Conservation (phyloP, 129 eudicot genomes). For the Solidago caesia region DNA sequence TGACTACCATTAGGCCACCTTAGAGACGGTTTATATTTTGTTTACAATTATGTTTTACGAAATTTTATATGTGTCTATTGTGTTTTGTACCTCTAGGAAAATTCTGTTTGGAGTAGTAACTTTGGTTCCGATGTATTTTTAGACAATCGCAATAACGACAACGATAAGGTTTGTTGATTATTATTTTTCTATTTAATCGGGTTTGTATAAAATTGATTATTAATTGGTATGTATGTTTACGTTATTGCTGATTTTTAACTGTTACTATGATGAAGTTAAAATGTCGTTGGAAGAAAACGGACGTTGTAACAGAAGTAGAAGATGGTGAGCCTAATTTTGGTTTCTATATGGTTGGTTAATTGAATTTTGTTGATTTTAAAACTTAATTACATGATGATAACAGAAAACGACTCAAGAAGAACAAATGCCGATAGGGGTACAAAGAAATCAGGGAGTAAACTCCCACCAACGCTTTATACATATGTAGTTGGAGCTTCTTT, state of each 20-base stretch:
- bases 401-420: slow-evolving; percentile 27
- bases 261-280: slow-evolving; percentile 17
- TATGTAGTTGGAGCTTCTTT: slow-evolving; percentile 30
- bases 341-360: not conserved
- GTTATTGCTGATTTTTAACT: not conserved
- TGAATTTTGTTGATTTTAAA: not conserved
- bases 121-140: not conserved
- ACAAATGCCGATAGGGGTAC: not conserved
- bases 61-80: not conserved
- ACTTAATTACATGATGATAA: not conserved
- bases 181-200: not conserved
- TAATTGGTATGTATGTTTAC: not conserved
- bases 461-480: slow-evolving; percentile 21
- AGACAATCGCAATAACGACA: slow-evolving; percentile 1
- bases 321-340: slow-evolving; percentile 15
- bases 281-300: slow-evolving; percentile 27
- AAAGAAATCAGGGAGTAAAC: slow-evolving; percentile 7
- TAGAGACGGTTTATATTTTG: too few species aligned
- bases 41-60: not conserved
- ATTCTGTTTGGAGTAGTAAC: slow-evolving; percentile 3
- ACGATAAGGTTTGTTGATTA: slow-evolving; percentile 21
- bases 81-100: slow-evolving; percentile 3
- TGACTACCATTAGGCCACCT: too few species aligned
- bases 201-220: not conserved
- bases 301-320: slow-evolving; percentile 23